These are phyloP conservation scores for Globisporangium canariense DNA, from an alignment of 352 stramenopile genomes.

Conservation along the genomic window DNA sequence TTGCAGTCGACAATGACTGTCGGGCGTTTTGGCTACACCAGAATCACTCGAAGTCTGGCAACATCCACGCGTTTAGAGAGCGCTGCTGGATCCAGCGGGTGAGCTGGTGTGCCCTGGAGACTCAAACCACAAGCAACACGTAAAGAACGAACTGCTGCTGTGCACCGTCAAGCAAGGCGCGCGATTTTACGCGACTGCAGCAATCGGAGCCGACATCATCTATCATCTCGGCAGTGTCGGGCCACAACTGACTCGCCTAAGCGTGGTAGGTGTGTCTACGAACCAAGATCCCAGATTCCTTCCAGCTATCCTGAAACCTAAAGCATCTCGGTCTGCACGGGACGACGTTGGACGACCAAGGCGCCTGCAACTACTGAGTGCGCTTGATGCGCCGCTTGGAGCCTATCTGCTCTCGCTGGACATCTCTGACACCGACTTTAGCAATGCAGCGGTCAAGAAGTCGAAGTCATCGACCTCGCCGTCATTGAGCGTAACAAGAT, in stretches of 20 bases:
- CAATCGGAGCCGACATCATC: background rate
- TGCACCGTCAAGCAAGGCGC: slow-evolving; percentile 4
- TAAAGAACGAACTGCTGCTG: background rate
- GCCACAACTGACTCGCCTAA: too few species aligned
- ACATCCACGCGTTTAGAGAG: background rate
- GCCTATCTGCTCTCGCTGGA: background rate
- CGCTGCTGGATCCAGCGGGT: slow-evolving; percentile 7
- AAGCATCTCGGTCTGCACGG: background rate
- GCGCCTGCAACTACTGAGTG: background rate
- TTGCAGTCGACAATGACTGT: background rate
- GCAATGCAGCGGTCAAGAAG: background rate
- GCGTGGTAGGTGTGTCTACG: too few species aligned
- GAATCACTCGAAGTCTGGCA: background rate
- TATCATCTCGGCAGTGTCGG: too few species aligned
- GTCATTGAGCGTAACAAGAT: slow-evolving; percentile 3
- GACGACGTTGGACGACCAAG: background rate
- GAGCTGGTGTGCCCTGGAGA: slow-evolving; percentile 4
- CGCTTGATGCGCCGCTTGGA: background rate
- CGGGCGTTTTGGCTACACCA: background rate
- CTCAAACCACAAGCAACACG: background rate
- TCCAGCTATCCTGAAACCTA: background rate
- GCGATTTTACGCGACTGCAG: background rate
- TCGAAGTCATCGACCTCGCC: background rate
- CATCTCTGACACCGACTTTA: background rate
- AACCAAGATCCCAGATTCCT: background rate